Evolutionary conservation across 768 basidiomycete species (phyloP), one percentile per base, ranked within the genome.

Genomic region (Candolleomyces aberdarensis): DNA sequence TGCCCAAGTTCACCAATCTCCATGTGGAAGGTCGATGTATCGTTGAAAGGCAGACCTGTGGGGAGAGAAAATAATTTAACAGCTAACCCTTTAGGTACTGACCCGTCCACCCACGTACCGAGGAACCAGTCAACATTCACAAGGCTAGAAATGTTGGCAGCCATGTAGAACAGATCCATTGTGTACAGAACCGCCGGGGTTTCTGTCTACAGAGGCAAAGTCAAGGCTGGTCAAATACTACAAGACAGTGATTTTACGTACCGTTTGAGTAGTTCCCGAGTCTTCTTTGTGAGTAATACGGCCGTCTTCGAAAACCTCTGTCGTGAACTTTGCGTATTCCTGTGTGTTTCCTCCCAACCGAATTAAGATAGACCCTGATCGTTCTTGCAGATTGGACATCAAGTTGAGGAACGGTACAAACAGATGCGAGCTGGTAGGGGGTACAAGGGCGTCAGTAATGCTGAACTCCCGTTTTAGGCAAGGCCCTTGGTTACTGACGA

Each of bases 311-410:
- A 81, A 69, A 8, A 86, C 80, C 36, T 74, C 77, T 44, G 55
- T 20, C 31, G 10, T 75, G 74, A 13, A 84, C 84, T 62, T 84
- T 70, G 6, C 87, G 2, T 77, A 81, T 58, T 94, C 92, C 68
- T 93, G 92, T 0, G 88, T 86, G 72, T 93, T 93, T 53, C 91
- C 91, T 26, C 92, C 91, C 1, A 93, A 77, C 55, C 91, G 84
- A n/a, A 92, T 72, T 13, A 80, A 73, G 6, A 90, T 83, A 1
- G 71, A 67, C 2, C 90, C 90, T 3, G 83, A 82, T 29, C 92
- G 81, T 64, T 83, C 77, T 53, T 76, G 78, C n/a, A 94, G 75
- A 63, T 89, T 88, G 6, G 84, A 78, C 79, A 94, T 84, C 29
- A 92, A 77, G 69, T 94, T 93, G n/a, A 92, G 80, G 74, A 92